Base-by-base conservation (phyloP, 495 filamentous ascomycete species). In the Cairneyella variabilis region DNA sequence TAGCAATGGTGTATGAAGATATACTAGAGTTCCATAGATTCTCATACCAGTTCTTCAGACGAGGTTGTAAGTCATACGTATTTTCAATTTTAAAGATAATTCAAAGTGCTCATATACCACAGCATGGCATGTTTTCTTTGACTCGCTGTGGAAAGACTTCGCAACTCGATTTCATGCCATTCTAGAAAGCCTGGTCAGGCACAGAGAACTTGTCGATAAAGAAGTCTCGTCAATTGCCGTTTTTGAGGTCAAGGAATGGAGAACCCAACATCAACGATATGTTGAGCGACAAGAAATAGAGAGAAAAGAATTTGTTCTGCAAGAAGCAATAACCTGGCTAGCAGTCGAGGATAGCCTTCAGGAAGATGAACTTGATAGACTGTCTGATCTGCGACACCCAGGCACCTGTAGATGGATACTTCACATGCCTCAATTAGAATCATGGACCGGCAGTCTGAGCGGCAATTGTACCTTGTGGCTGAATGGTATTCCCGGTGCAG, bases 11-110 rank as follows among this genome's bases (percentile, higher is more conserved):
- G 27, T 71, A 71, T 36, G 40, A 56, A 1, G 69, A 73, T 36
- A 68, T 73, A 21, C 54, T 71, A 3, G 65, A 70, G 22, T 71
- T 73, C 36, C 70, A 73, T 49, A 53, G 57, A 18, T 43, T 58
- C 50, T 64, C 69, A n/a, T 73, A 73, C 41, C 67, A 64, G 32
- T 69, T 69, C 30, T 48, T 71, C 37, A 51, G 69, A 27, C 54
- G 62, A 25, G 53, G 28, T 43, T 12, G 66, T 69, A 42, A 54
- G 66, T 52, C 26, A 12, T 25, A 1, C 12, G 12, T 10, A 16
- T 14, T 4, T 8, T 21, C 30, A 20, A 47, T 42, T 23, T 18
- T 20, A 2, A 41, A n/a, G 3, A 21, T 11, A 0, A 18, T 27
- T 38, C 1, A 44, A 5, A n/a, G 1, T 14, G 8, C 17, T 34